A percentile compares a stretch with the other conserved stretches of the same genome.
Evolutionary conservation across 108 stramenopile species (phyloP).

Genomic region (Skeletonema menzelii): DNA sequence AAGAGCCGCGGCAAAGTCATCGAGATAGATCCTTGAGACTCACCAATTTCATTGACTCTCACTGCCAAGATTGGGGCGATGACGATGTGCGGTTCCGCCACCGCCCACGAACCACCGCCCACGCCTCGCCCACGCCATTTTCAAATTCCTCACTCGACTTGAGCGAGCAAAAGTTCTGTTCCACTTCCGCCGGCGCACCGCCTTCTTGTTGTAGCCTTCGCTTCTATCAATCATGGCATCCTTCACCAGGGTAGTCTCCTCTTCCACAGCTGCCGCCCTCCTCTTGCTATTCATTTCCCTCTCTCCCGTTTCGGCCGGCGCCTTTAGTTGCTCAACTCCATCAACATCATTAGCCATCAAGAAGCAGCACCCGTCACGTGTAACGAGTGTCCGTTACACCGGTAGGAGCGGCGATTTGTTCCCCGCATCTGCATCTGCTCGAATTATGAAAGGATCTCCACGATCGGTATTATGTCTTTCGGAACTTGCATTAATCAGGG

Average conservation of each 20-base stretch:
- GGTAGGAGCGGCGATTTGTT: neutral
- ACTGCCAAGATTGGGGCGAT: too few relatives aligned
- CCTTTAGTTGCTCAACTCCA: slow-evolving; percentile 15
- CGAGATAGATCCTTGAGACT: too few relatives aligned
- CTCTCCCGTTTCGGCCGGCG: slow-evolving; percentile 25
- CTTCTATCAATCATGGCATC: neutral
- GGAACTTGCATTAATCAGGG: neutral
- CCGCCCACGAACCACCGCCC: too few relatives aligned
- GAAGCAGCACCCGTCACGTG: slow-evolving; percentile 6
- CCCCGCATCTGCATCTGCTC: neutral
- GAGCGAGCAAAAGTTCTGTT: too few relatives aligned
- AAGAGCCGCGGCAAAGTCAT: too few relatives aligned
- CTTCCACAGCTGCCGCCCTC: neutral
- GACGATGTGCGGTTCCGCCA: too few relatives aligned
- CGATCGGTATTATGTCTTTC: neutral
- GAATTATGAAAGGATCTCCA: neutral
- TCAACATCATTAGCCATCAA: neutral
- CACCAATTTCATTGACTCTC: too few relatives aligned
- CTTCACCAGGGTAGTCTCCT: neutral
- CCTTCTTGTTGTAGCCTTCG: neutral
- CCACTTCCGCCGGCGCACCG: neutral
- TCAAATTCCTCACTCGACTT: too few relatives aligned
- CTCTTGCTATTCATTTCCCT: slow-evolving; percentile 18
- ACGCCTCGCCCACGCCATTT: too few relatives aligned
- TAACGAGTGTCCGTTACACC: neutral